Base-by-base conservation (phyloP, 1,284 basidiomycete genomes). In the Rhodotorula sp. region DNA sequence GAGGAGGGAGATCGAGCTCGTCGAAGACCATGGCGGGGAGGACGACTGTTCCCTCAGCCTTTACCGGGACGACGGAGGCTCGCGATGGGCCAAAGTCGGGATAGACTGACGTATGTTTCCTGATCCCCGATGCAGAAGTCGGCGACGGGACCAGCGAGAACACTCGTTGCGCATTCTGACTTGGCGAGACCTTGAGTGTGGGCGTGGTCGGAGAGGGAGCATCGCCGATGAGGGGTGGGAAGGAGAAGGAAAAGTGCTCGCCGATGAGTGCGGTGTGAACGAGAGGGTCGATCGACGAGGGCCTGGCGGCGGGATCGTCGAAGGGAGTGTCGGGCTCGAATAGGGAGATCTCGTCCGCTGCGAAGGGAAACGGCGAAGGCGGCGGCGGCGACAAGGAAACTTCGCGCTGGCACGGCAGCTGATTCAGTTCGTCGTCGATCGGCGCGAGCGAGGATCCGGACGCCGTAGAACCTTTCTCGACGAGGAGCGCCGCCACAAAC, bases 301-400 rank as follows among this genome's bases (percentile, higher is more conserved):
- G 38, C 2, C 12, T 43, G 28, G 62, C 62, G 18, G 18, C 18
- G 18, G 62, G 67, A 26, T 68, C 64, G 3, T 59, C 59, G n/a
- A 6, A 19, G 0, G 31, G 21, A 34, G 34, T 12, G 8, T 10
- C 38, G 26, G 16, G 47, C 7, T 48, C 55, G 48, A 26, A 26
- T 8, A 23, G 14, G 38, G 34, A 34, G 7, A 18, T 14, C 48
- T 64, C 14, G 26, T 57, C 50, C 18, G 38, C 38, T 12, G 61
- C 67, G 60, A 71, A 71, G n/a, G 66, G 70, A 34, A 71, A 71
- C 1, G 70, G 70, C 16, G 66, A 71, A 1, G 26, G 28, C 3
- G 61, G 63, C 26, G 38, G 14, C 1, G 66, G 59, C 4, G 65
- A 65, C 2, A 21, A 19, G 15, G 31, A 5, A 5, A n/a, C 2